phyloP scores from a whole-genome alignment of 148 eudicot genomes.

The Nepenthes gracilis region DNA sequence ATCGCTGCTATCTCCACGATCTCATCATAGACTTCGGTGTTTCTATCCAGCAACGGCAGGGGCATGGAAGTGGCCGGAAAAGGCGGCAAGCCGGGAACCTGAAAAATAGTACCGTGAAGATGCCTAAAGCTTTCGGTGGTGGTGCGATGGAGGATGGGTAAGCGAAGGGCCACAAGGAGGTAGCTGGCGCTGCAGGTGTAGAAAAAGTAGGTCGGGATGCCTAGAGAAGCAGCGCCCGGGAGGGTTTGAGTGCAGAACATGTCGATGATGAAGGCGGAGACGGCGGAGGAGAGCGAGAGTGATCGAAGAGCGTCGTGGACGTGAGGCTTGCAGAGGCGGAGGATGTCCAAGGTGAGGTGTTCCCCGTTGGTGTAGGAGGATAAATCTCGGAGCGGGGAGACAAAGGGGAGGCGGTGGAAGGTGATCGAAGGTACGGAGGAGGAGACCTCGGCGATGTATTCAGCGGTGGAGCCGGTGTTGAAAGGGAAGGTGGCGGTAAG shows the following conservation, averaged over 20 bases:
- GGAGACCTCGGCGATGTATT: neutral
- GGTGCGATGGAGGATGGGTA: neutral
- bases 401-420: neutral
- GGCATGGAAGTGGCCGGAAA: constrained; percentile 2
- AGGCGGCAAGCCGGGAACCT: neutral
- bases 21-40: neutral
- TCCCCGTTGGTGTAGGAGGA: neutral
- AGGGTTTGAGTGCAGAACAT: neutral
- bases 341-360: neutral
- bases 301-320: neutral
- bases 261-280: constrained; percentile 1
- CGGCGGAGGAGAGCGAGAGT: neutral
- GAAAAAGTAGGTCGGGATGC: neutral
- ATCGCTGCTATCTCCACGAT: neutral
- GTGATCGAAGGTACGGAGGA: neutral
- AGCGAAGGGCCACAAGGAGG: neutral
- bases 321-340: neutral
- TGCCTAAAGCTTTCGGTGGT: neutral
- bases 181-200: neutral
- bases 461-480: neutral
- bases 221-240: neutral
- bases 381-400: neutral
- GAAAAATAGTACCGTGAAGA: neutral
- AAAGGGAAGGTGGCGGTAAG: neutral
- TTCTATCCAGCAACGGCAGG: constrained; percentile 4